Base-by-base conservation (phyloP, 129 eudicot genomes). In the Centaurea solstitialis region DNA sequence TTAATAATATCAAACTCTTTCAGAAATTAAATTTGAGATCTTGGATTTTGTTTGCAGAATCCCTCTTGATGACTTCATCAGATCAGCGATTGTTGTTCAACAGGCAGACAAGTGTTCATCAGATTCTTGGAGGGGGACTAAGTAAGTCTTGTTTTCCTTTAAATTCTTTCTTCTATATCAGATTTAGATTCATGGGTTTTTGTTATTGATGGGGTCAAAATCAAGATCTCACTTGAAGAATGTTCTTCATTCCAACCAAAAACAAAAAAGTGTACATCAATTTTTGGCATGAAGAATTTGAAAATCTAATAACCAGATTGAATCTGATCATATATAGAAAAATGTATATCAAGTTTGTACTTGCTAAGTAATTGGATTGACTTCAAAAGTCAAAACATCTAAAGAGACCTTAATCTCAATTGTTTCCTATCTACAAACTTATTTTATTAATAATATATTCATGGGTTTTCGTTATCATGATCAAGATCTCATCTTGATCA, bases 91-190 rank as follows among this genome's bases (percentile, higher is more conserved):
- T 72, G 6, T 77, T 90, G 92, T 87, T 94, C 73, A 78, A 82
- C 85, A 84, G 96, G 85, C 86, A 84, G 23, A 83, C 85, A 84
- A 84, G 80, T 74, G 83, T 91, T 86, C 97, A 92, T 92, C 85
- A 90, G 86, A 83, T 86, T 75, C 94, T 94, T 82, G 98, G 98
- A 67, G 97, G 88, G 23, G 92, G 97, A 20, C 73, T 85, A 26
- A 86, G 98, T 94, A 86, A 76, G 88, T 84, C 72, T 4, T 23
- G 5, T 26, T 40, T 59, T 12, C 5, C 37, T 26, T 66, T 22
- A 28, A 20, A 50, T 30, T 68, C 26, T 82, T 82, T 53, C 4
- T 38, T 33, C 70, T 37, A 61, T n/a, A 39, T 57, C n/a, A 9
- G 69, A 57, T 73, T 72, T 80, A 20, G 53, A 10, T 41, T 68